Conservation (phyloP, 2,329 filamentous ascomycete genomes). For the Penicillium sumatraense region DNA sequence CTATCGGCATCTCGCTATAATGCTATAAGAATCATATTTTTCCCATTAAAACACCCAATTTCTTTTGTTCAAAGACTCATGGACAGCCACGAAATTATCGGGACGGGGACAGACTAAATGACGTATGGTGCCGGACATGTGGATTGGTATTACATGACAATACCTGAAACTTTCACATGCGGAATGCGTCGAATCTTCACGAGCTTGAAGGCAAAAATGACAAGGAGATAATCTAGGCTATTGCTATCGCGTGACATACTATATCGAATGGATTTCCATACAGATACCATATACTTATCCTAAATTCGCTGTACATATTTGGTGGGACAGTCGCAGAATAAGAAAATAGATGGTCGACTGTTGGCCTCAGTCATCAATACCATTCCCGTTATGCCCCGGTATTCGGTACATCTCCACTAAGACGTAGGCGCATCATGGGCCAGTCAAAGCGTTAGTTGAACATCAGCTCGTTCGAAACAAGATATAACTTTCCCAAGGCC, state of each 20-base stretch:
- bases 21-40: neutral
- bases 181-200: slow-evolving; percentile 8
- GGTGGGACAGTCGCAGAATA: neutral
- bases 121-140: slow-evolving; percentile 26
- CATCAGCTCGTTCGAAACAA: neutral
- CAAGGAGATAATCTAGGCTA: neutral
- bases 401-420: slow-evolving; percentile 28
- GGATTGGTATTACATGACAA: slow-evolving; percentile 18
- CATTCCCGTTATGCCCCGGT: slow-evolving; percentile 29
- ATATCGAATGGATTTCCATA: too few species aligned
- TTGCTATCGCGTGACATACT: neutral
- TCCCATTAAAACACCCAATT: neutral
- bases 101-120: slow-evolving; percentile 15
- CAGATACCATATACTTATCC: too few species aligned
- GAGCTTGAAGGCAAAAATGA: neutral
- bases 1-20: slow-evolving; percentile 18
- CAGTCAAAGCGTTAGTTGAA: neutral
- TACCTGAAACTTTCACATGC: slow-evolving; percentile 30
- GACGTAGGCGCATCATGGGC: neutral
- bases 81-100: slow-evolving; percentile 6
- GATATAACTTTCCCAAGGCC: neutral
- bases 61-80: neutral
- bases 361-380: slow-evolving; percentile 25
- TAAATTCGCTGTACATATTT: too few species aligned
- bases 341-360: too few species aligned